Evolutionary conservation across 2,329 filamentous ascomycete genomes (phyloP).

Genomic region (Domatiomyces globalis): DNA sequence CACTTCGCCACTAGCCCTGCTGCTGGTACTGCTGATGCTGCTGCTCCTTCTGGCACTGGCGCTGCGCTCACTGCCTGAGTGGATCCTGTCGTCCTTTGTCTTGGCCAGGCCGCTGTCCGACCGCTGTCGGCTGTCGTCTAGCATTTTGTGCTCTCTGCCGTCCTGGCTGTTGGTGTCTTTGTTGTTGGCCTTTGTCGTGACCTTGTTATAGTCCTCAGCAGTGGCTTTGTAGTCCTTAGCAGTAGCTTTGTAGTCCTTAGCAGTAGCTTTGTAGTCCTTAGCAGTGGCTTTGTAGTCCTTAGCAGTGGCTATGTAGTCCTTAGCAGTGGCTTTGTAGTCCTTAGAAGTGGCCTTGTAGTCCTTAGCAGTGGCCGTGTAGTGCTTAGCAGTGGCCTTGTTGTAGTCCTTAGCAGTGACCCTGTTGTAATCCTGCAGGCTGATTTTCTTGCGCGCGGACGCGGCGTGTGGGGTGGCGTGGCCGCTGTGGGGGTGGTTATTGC

Average conservation of each 20-base stretch:
- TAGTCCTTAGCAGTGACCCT: conserved; percentile 23
- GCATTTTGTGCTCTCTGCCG: background rate
- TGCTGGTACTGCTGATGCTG: background rate
- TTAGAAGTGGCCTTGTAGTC: conserved; percentile 35
- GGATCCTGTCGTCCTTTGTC: background rate
- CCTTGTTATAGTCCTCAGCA: background rate
- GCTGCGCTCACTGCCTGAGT: background rate
- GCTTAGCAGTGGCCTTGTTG: background rate
- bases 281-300: conserved; percentile 35
- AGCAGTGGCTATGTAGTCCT: no score
- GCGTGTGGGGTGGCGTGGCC: conserved; percentile 28
- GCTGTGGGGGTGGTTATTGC: conserved; percentile 9
- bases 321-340: no score
- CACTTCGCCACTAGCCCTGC: background rate
- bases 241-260: no score
- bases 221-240: conserved; percentile 36
- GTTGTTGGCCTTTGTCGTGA: no score
- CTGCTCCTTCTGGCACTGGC: background rate
- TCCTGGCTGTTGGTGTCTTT: conserved; percentile 23
- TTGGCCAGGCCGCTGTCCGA: background rate
- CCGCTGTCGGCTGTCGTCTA: background rate
- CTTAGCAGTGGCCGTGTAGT: background rate
- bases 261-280: background rate
- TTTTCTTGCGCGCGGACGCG: conserved; percentile 42
- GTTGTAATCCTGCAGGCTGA: conserved; percentile 47